phyloP scores from a whole-genome alignment of 306 rosid species.

The Pachyrhizus erosus region DNA sequence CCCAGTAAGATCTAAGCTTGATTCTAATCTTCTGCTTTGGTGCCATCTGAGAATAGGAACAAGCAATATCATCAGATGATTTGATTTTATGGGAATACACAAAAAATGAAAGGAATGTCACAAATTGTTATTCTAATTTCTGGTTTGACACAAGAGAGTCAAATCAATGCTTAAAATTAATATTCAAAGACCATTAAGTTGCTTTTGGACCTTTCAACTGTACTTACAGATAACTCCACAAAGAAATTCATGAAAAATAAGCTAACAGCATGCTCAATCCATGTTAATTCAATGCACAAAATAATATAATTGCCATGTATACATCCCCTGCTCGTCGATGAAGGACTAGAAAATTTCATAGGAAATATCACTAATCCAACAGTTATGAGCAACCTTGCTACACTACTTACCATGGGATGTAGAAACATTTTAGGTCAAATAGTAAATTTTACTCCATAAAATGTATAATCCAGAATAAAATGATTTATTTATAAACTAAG shows the following conservation, averaged over 20 bases:
- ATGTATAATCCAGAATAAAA: neutral
- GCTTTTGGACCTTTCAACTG: constrained; percentile 8
- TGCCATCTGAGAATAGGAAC: constrained; percentile 65
- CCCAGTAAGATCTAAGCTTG: constrained; percentile 96
- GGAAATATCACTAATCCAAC: neutral
- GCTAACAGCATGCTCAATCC: neutral
- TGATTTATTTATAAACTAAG: neutral
- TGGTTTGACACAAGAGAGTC: neutral
- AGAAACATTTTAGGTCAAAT: neutral
- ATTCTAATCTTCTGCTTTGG: constrained; percentile 97
- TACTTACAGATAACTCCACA: neutral
- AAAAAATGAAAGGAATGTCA: neutral
- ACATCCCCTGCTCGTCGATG: constrained; percentile 21
- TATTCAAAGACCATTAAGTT: neutral
- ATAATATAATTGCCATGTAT: neutral
- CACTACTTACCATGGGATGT: neutral
- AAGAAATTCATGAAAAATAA: constrained; percentile 6
- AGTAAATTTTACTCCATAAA: neutral
- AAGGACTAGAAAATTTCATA: neutral
- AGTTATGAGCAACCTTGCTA: neutral
- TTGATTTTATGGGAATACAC: neutral
- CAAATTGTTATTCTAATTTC: constrained; percentile 1
- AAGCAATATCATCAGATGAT: constrained; percentile 32
- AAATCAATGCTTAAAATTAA: constrained; percentile 28
- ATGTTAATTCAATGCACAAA: neutral